These are phyloP conservation scores for Salisapilia sapeloensis DNA, from an alignment of 352 stramenopile species.

Conservation along the genomic window DNA sequence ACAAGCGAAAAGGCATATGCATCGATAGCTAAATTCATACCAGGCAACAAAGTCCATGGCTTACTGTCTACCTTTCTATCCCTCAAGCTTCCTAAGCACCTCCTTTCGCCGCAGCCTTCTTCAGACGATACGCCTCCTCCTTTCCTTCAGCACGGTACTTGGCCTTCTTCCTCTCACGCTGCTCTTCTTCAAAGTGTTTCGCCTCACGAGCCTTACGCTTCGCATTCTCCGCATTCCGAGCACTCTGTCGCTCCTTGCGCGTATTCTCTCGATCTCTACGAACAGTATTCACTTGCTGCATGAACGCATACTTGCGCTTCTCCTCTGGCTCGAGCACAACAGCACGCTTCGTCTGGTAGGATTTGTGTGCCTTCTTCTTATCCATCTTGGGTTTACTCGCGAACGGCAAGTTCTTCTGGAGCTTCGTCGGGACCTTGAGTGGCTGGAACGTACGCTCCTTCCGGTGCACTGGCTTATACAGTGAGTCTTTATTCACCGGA, in stretches of 20 bases:
- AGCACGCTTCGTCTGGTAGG: conserved; percentile 78
- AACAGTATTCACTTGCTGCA: conserved; percentile 96
- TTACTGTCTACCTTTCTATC: no score
- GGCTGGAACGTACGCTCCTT: conserved; percentile 83
- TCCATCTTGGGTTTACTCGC: conserved; percentile 93
- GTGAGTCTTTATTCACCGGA: conserved; percentile 93
- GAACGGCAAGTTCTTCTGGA: conserved; percentile 95
- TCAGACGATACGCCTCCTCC: conserved; percentile 30
- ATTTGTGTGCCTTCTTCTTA: conserved; percentile 73
- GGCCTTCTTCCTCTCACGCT: conserved; percentile 74
- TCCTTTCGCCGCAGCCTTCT: conserved; percentile 35
- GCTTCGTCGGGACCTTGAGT: conserved; percentile 92
- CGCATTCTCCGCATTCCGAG: conserved; percentile 66
- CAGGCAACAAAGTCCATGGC: no score
- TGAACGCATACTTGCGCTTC: conserved; percentile 93
- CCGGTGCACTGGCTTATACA: conserved; percentile 98
- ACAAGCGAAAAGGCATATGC: no score
- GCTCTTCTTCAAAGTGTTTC: conserved; percentile 71
- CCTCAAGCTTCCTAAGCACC: no score
- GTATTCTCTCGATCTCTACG: conserved; percentile 92
- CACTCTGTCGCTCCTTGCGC: conserved; percentile 82
- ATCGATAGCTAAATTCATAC: no score
- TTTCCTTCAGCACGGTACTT: conserved; percentile 76
- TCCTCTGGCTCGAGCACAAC: conserved; percentile 94
- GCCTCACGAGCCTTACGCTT: conserved; percentile 90